phyloP scores from a whole-genome alignment of 345 rosid genomes.

The Schrenkiella parvula region DNA sequence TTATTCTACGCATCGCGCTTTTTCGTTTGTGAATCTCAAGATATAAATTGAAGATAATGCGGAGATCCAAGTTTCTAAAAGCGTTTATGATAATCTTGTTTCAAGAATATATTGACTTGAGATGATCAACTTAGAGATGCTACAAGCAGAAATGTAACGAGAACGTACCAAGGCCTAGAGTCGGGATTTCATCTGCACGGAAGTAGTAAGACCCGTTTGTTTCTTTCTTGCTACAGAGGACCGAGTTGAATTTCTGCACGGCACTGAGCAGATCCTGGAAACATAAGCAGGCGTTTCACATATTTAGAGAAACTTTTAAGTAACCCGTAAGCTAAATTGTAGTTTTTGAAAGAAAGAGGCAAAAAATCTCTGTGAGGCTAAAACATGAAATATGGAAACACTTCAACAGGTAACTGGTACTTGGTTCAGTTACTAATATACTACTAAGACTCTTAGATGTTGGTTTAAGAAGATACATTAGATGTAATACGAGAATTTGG shows the following conservation, averaged over 20 bases:
- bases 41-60: neutral
- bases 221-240: slow-evolving; percentile 46
- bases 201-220: slow-evolving; percentile 40
- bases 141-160: neutral
- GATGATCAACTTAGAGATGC: neutral
- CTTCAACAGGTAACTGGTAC: no score
- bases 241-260: slow-evolving; percentile 59
- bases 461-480: neutral
- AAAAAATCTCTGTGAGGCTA: neutral
- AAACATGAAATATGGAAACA: neutral
- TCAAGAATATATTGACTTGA: neutral
- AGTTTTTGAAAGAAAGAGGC: neutral
- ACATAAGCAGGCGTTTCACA: neutral
- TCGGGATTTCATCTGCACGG: slow-evolving; percentile 61
- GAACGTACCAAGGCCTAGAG: slow-evolving; percentile 57
- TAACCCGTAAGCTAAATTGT: neutral
- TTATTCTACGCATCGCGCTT: neutral
- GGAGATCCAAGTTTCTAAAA: neutral
- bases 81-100: neutral
- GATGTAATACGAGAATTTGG: neutral
- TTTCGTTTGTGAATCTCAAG: neutral
- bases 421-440: neutral
- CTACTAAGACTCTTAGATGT: neutral
- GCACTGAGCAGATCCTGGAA: slow-evolving; percentile 70
- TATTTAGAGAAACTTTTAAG: neutral